Evolutionary conservation across 2,329 filamentous ascomycete species (phyloP).

Genomic region (Alternaria novae-zelandiae): DNA sequence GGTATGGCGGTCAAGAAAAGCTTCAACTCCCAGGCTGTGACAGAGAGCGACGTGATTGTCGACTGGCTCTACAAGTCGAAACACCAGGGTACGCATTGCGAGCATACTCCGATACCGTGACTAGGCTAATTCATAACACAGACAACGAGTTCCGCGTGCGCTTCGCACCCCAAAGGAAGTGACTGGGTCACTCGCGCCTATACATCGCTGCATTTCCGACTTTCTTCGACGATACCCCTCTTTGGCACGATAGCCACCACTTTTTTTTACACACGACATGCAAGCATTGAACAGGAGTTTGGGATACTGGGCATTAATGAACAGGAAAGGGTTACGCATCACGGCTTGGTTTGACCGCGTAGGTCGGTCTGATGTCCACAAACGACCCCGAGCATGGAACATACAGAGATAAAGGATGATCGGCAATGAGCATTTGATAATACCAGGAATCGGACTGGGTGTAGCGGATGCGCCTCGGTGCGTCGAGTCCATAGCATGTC

Average conservation of each 20-base stretch:
- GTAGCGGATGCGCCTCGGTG: not conserved
- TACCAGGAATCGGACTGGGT: not conserved
- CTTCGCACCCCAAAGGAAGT: slow-evolving; percentile 50
- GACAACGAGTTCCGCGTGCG: slow-evolving; percentile 57
- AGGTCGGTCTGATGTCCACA: not conserved
- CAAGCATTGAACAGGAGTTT: slow-evolving; percentile 46
- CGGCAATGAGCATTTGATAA: slow-evolving; percentile 14
- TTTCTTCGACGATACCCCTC: slow-evolving; percentile 46
- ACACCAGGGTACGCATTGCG: slow-evolving; percentile 57
- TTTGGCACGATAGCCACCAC: slow-evolving; percentile 27
- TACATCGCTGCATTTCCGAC: slow-evolving; percentile 34
- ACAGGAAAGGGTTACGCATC: slow-evolving; percentile 3
- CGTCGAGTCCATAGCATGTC: not conserved
- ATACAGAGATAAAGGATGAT: slow-evolving; percentile 5
- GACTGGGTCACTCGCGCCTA: slow-evolving; percentile 19
- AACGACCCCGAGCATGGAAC: not conserved
- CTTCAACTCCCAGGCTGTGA: slow-evolving; percentile 80
- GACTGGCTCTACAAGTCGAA: slow-evolving; percentile 76
- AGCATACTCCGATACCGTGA: not conserved
- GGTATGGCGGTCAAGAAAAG: slow-evolving; percentile 77
- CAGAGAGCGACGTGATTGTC: slow-evolving; percentile 83
- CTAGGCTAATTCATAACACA: slow-evolving; percentile 26
- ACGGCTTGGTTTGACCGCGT: not conserved
- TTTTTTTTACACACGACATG: slow-evolving; percentile 26
- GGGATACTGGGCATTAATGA: slow-evolving; percentile 13